Evolutionary conservation across 2,329 filamentous ascomycete species (phyloP), one percentile per base, ranked within the genome.

Genomic region (Pseudogymnoascus sp.): DNA sequence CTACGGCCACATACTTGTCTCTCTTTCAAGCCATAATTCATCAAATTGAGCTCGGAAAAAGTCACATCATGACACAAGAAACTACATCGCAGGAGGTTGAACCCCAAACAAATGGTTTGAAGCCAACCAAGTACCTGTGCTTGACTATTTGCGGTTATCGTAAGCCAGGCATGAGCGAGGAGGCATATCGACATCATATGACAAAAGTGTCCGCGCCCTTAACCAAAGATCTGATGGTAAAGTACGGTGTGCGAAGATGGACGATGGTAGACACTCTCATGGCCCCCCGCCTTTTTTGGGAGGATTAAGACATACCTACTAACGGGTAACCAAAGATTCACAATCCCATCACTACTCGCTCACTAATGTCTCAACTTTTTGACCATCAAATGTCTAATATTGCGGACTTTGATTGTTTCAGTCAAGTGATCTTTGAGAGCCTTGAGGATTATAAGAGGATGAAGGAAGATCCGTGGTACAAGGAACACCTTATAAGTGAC

Each of bases 381-480:
- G 79, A 81, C 63, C 73, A 68, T 1, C 79, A 82, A 63, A 77
- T 82, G 73, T 63, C 66, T n/a, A 79, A 80, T 58, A n/a, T 80
- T 4, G 78, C 79, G 4, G 76, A 80, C 64, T 82, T 74, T 63
- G 79, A 82, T 68, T 80, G 77, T 66, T 79, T 81, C 66, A 79
- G 75, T 58, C 79, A 81, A 67, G 76, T 79, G 0, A 71, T 80
- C 0, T 81, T 82, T 66, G 64, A 75, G 62, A 69, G 63, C 41
- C 60, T 82, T 1, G 76, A 80, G 4, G 73, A 79, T 62, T 82
- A 78, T 67, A 77, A 77, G 67, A 66, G 69, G 5, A 78, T 82
- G 73, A 80, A 81, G 67, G 62, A 76, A 12, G 80, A 82, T 67
- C 76, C 79, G 2, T 80, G 71, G 71, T 82, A 79, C 65, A 77